phyloP scores from a whole-genome alignment of 148 eudicot genomes.

The Rhododendron vialii region DNA sequence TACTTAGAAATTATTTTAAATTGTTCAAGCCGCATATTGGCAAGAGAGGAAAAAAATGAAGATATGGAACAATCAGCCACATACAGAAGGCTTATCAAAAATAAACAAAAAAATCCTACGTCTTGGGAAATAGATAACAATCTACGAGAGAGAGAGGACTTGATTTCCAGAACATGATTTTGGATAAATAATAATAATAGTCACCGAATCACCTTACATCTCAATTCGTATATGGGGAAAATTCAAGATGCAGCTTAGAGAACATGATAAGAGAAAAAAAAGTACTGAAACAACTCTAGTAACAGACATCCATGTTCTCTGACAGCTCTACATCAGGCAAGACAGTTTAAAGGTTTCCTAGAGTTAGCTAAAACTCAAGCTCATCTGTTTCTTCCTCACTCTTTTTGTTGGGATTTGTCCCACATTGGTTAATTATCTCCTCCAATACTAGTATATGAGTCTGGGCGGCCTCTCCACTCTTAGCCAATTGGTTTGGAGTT shows the following conservation, averaged over 20 bases:
- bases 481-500: no score
- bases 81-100: background rate
- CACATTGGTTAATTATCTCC: no score
- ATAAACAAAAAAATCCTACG: background rate
- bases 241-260: background rate
- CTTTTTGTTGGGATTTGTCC: background rate
- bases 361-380: slow-evolving; percentile 9
- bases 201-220: background rate
- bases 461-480: no score
- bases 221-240: background rate
- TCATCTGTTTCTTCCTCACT: slow-evolving; percentile 15
- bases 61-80: background rate
- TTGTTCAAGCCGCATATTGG: background rate
- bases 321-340: background rate
- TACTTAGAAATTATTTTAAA: background rate
- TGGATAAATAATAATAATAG: background rate
- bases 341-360: background rate
- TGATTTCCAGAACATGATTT: no score
- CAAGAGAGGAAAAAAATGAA: background rate
- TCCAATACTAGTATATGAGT: no score
- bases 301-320: background rate
- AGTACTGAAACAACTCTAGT: background rate
- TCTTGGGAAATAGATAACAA: background rate
- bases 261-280: background rate
- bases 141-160: background rate